A percentile compares a stretch with the other conserved stretches of the same genome.
Conservation (phyloP, 1,284 basidiomycete species). For the Boletellus deceptivus region DNA sequence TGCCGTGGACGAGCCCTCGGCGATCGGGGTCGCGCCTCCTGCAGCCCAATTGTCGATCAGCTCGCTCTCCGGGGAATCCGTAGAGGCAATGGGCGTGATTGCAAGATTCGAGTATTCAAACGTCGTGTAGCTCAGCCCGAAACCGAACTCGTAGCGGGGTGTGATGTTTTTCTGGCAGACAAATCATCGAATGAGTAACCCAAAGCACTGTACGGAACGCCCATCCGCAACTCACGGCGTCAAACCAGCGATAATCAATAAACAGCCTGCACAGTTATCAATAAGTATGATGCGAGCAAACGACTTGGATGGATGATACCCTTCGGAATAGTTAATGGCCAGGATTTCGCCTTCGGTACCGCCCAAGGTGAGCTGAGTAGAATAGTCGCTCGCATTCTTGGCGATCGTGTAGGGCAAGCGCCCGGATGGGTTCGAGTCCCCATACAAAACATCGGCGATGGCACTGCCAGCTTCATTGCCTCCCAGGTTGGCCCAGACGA, state of each 20-base stretch:
- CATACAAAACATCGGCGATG: constrained; percentile 46
- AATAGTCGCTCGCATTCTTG: constrained; percentile 36
- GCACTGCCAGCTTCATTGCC: constrained; percentile 58
- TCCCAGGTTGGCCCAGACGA: constrained; percentile 50
- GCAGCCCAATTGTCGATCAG: constrained; percentile 53
- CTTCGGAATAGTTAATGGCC: constrained; percentile 38
- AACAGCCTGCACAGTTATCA: constrained; percentile 33
- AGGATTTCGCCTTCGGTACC: constrained; percentile 27
- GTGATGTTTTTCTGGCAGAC: constrained; percentile 39
- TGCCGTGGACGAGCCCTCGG: constrained; percentile 30
- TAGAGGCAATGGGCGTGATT: constrained; percentile 39
- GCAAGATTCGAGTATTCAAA: constrained; percentile 66
- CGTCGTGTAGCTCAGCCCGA: constrained; percentile 71
- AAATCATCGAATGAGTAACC: no score
- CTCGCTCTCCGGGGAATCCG: constrained; percentile 35
- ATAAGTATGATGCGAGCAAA: constrained; percentile 11
- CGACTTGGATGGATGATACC: constrained; percentile 24
- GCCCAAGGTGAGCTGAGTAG: constrained; percentile 34
- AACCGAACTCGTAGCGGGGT: constrained; percentile 65
- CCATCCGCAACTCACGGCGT: constrained; percentile 26
- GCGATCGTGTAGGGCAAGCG: constrained; percentile 61
- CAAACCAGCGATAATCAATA: constrained; percentile 62
- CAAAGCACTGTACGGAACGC: not conserved
- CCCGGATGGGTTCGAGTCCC: constrained; percentile 51
- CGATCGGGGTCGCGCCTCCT: constrained; percentile 43